phyloP scores from a whole-genome alignment of 352 stramenopile species.

The Pilasporangium apinafurcum region DNA sequence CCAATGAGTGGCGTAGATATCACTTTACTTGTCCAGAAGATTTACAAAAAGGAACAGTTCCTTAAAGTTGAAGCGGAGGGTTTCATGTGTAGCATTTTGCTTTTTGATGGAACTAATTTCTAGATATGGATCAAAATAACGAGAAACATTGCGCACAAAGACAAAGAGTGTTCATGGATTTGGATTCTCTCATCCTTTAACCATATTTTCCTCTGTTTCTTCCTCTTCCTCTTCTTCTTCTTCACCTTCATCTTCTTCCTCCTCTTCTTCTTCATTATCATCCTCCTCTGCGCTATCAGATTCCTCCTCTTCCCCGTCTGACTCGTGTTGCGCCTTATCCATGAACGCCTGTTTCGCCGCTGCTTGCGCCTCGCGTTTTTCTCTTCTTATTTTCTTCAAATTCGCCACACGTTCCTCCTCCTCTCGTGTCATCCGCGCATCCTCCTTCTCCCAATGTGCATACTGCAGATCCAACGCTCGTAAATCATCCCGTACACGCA shows the following conservation, averaged over 20 bases:
- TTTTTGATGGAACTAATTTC: no score
- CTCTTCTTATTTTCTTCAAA: slow-evolving; percentile 36
- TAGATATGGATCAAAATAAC: no score
- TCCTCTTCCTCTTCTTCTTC: slow-evolving; percentile 14
- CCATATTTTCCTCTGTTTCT: slow-evolving; percentile 12
- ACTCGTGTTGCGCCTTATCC: slow-evolving; percentile 19
- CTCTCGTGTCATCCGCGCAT: slow-evolving; percentile 31
- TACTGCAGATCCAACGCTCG: slow-evolving; percentile 55
- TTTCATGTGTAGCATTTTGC: no score
- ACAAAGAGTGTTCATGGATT: no score
- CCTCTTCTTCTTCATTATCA: neutral
- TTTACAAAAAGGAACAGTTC: neutral
- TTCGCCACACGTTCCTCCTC: slow-evolving; percentile 32
- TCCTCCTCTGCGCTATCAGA: neutral
- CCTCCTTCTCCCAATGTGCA: slow-evolving; percentile 56
- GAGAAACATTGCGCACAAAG: no score
- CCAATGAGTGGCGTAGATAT: no score
- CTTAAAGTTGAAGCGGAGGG: no score
- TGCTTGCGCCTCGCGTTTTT: slow-evolving; percentile 50
- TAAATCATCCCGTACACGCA: slow-evolving; percentile 65
- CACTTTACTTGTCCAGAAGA: neutral
- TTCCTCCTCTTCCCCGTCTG: slow-evolving; percentile 1
- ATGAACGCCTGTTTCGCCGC: slow-evolving; percentile 54
- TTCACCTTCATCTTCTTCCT: slow-evolving; percentile 2
- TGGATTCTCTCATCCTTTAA: slow-evolving; percentile 8